Conservation (phyloP, 2,329 filamentous ascomycete species). For the Monilinia polystroma region DNA sequence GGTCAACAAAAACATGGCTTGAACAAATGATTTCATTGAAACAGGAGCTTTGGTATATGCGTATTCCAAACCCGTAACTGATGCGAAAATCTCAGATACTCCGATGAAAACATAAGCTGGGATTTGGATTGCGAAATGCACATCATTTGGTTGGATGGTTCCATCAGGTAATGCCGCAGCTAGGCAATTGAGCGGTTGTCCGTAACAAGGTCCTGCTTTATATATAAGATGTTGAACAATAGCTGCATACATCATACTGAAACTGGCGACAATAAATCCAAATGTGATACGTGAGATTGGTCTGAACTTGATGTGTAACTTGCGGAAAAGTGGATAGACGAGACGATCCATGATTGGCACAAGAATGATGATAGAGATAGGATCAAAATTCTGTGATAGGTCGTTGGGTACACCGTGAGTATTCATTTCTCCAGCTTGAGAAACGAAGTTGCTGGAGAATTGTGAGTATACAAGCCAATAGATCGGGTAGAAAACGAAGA, state of each 20-base stretch:
- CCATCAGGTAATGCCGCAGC: slow-evolving; percentile 14
- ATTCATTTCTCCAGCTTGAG: slow-evolving; percentile 57
- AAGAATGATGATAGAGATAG: slow-evolving; percentile 57
- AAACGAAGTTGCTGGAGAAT: slow-evolving; percentile 57
- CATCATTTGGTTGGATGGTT: slow-evolving; percentile 29
- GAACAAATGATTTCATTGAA: slow-evolving; percentile 76
- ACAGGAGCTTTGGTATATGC: slow-evolving; percentile 75
- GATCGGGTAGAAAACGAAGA: slow-evolving; percentile 58
- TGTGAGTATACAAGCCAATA: slow-evolving; percentile 48
- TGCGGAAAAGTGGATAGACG: slow-evolving; percentile 58
- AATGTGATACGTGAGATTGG: slow-evolving; percentile 57
- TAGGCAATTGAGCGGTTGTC: slow-evolving; percentile 35
- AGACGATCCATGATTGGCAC: slow-evolving; percentile 52
- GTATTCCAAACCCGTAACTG: slow-evolving; percentile 66
- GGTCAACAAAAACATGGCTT: slow-evolving; percentile 67
- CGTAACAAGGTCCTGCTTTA: slow-evolving; percentile 57
- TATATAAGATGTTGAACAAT: slow-evolving; percentile 52
- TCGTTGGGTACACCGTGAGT: slow-evolving; percentile 57
- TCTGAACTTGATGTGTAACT: slow-evolving; percentile 54
- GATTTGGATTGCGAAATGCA: slow-evolving; percentile 46
- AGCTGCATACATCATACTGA: slow-evolving; percentile 21
- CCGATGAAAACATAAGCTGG: slow-evolving; percentile 50
- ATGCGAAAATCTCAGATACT: slow-evolving; percentile 58
- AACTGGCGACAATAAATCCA: slow-evolving; percentile 54
- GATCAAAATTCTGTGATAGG: slow-evolving; percentile 58